These are phyloP conservation scores for Saccharomycopsis sp. DNA, from an alignment of 805 yeast species.

Conservation along the genomic window DNA sequence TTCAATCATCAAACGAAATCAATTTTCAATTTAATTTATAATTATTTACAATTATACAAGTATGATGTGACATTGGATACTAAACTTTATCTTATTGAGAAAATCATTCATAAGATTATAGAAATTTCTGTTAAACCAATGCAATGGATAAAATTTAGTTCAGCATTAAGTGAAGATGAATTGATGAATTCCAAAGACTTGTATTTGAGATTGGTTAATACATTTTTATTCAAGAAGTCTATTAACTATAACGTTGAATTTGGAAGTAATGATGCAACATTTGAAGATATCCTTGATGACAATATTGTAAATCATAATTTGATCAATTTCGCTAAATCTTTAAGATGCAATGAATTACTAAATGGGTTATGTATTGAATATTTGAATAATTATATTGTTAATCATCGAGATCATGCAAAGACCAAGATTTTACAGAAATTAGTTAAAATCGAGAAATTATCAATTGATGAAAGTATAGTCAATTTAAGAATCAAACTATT, in stretches of 20 bases:
- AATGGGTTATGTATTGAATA: constrained; percentile 25
- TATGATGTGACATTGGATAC: constrained; percentile 7
- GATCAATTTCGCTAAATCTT: constrained; percentile 23
- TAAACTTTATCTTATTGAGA: neutral
- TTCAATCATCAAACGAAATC: constrained; percentile 5
- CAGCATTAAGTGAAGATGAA: constrained; percentile 22
- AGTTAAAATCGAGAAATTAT: constrained; percentile 23
- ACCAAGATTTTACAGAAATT: constrained; percentile 22
- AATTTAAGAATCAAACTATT: constrained; percentile 27
- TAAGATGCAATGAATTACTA: constrained; percentile 29
- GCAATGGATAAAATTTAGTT: neutral
- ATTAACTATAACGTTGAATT: constrained; percentile 23
- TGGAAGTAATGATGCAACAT: constrained; percentile 26
- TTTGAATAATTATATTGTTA: constrained; percentile 22
- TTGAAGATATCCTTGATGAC: constrained; percentile 24
- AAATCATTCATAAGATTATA: neutral
- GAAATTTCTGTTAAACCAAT: neutral
- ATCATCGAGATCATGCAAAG: constrained; percentile 22
- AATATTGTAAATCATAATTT: constrained; percentile 24
- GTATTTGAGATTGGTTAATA: constrained; percentile 26
- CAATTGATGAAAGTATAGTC: constrained; percentile 25
- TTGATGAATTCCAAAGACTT: constrained; percentile 4
- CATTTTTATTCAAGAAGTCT: constrained; percentile 19
- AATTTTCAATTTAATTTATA: neutral
- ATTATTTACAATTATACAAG: constrained; percentile 10